Percentiles rank a stretch among this genome's conserved stretches.
These are phyloP conservation scores for Aciculosporium take DNA, from an alignment of 2,329 filamentous ascomycete species.

Conservation along the genomic window DNA sequence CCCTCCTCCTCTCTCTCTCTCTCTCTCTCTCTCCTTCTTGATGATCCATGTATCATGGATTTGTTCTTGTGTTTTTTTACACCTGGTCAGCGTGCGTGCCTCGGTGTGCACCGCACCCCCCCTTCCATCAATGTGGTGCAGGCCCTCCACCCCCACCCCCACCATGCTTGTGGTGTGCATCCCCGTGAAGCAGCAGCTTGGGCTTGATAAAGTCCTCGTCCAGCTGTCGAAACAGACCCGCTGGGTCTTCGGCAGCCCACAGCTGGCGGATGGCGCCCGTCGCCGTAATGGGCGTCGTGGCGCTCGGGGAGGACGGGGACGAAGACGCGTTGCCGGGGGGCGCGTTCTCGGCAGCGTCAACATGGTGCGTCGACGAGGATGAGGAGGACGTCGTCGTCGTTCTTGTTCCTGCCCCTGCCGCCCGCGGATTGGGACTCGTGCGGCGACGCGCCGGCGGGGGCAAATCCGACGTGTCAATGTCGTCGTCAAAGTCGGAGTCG, in stretches of 20 bases:
- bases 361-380: too few species aligned
- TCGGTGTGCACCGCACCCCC: too few species aligned
- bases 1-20: too few species aligned
- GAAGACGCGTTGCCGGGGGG: conserved; percentile 15
- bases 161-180: conserved; percentile 14
- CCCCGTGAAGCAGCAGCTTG: conserved; percentile 67
- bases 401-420: not conserved
- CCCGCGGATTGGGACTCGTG: conserved; percentile 12
- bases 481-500: conserved; percentile 47
- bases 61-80: not conserved
- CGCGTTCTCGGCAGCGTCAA: too few species aligned
- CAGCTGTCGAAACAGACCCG: conserved; percentile 77
- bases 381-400: too few species aligned
- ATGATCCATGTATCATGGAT: too few species aligned
- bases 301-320: conserved; percentile 15
- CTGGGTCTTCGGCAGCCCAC: conserved; percentile 74
- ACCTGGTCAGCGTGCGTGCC: not conserved
- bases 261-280: conserved; percentile 67
- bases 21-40: too few species aligned
- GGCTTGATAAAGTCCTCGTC: conserved; percentile 97
- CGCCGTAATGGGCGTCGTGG: conserved; percentile 39
- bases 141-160: conserved; percentile 10
- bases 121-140: too few species aligned
- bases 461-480: conserved; percentile 52
- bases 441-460: conserved; percentile 41